Conservation (phyloP, 495 filamentous ascomycete genomes). For the Aeminium ludgeri region DNA sequence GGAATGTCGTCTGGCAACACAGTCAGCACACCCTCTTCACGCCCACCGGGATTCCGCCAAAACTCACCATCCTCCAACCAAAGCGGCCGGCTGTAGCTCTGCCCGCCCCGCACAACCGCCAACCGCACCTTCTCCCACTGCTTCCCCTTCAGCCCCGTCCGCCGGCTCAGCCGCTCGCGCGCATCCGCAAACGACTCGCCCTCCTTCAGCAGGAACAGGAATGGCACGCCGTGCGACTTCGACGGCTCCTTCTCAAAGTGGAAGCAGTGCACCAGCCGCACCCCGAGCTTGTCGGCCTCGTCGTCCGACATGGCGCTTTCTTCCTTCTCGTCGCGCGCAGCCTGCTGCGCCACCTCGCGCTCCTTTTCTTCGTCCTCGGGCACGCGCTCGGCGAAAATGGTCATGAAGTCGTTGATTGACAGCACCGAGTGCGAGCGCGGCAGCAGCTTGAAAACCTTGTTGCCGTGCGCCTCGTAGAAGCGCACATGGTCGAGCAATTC, state of each 20-base stretch:
- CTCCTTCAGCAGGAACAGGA: conserved; percentile 78
- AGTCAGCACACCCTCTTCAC: conserved; percentile 13
- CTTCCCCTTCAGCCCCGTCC: conserved; percentile 91
- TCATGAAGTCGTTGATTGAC: conserved; percentile 70
- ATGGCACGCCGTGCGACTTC: conserved; percentile 69
- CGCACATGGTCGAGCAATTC: conserved; percentile 51
- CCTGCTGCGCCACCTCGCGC: conserved; percentile 11
- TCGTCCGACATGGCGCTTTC: conserved; percentile 22
- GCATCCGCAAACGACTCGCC: conserved; percentile 80
- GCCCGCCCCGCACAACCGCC: conserved; percentile 52
- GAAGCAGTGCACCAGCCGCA: conserved; percentile 55
- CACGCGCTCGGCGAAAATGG: conserved; percentile 60
- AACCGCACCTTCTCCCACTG: conserved; percentile 98
- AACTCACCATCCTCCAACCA: conserved; percentile 77
- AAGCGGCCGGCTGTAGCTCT: conserved; percentile 50
- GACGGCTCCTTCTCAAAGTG: conserved; percentile 80
- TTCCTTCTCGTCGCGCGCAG: conserved; percentile 49
- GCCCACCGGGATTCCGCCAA: neutral
- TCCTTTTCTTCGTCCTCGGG: conserved; percentile 65
- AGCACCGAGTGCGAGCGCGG: conserved; percentile 44
- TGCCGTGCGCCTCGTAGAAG: conserved; percentile 59
- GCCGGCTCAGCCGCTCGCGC: conserved; percentile 72
- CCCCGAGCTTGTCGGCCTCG: conserved; percentile 21
- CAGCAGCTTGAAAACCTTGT: conserved; percentile 67
- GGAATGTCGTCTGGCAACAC: conserved; percentile 58